Conservation (phyloP, 768 basidiomycete genomes). For the Mycena pura region DNA sequence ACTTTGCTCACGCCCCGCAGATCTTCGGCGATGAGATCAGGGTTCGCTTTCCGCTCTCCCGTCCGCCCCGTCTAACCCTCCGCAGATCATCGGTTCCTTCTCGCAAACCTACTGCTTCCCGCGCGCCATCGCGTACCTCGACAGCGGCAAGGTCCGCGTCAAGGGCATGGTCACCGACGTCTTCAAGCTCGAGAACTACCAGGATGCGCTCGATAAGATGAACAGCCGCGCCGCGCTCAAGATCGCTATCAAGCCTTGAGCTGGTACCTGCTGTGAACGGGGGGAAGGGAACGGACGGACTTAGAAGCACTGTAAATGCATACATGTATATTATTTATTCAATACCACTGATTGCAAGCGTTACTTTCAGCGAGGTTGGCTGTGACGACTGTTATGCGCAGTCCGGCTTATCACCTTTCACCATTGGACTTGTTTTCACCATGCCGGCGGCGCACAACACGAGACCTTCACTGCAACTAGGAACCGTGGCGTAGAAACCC, state of each 20-base stretch:
- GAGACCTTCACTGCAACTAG: too few relatives aligned
- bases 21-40: slow-evolving; percentile 74
- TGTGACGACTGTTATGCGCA: too few relatives aligned
- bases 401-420: too few relatives aligned
- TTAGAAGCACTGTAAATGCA: too few relatives aligned
- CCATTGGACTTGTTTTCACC: too few relatives aligned
- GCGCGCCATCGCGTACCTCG: slow-evolving; percentile 89
- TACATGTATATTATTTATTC: too few relatives aligned
- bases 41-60: slow-evolving; percentile 61
- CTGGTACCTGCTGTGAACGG: too few relatives aligned
- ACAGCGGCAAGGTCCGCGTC: slow-evolving; percentile 81
- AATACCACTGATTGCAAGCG: too few relatives aligned
- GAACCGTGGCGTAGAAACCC: too few relatives aligned
- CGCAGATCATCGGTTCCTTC: slow-evolving; percentile 88
- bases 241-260: slow-evolving; percentile 63
- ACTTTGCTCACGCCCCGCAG: slow-evolving; percentile 35
- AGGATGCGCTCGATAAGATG: slow-evolving; percentile 62
- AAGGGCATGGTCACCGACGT: slow-evolving; percentile 71
- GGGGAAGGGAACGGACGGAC: too few relatives aligned
- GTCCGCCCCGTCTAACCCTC: slow-evolving; percentile 66
- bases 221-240: slow-evolving; percentile 47
- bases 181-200: slow-evolving; percentile 51
- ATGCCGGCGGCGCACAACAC: too few relatives aligned
- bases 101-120: slow-evolving; percentile 93
- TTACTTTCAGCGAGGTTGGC: too few relatives aligned